phyloP scores from a whole-genome alignment of 2,329 filamentous ascomycete genomes.

The Fusarium sp. region DNA sequence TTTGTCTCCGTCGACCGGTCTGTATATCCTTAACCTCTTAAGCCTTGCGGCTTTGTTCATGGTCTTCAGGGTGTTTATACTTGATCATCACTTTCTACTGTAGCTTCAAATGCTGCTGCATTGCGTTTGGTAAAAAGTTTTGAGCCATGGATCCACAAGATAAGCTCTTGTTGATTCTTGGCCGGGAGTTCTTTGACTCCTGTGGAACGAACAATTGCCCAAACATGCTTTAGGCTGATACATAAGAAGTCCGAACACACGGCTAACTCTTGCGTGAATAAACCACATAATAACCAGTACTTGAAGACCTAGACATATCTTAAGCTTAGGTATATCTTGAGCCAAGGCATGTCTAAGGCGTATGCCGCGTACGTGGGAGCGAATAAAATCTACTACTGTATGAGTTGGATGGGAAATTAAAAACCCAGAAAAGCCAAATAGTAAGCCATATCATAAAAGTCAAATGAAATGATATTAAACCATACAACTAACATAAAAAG shows the following conservation, averaged over 20 bases:
- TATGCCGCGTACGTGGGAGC: background rate
- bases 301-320: background rate
- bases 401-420: background rate
- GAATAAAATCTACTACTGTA: background rate
- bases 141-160: background rate
- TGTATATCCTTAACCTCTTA: background rate
- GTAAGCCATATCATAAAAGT: background rate
- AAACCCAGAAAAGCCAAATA: background rate
- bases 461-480: background rate
- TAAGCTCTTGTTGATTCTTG: background rate
- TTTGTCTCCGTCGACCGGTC: background rate
- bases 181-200: background rate
- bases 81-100: background rate
- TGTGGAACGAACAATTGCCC: background rate
- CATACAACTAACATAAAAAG: background rate
- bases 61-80: background rate
- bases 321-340: background rate
- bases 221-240: background rate
- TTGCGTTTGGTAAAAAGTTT: background rate
- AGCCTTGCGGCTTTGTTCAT: background rate
- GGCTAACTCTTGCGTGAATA: background rate
- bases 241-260: no score
- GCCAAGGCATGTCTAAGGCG: no score
- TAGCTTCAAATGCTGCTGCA: background rate
- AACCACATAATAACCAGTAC: background rate